Evolutionary conservation across 805 yeast species (phyloP).

Genomic region (Candida rishiriensis): DNA sequence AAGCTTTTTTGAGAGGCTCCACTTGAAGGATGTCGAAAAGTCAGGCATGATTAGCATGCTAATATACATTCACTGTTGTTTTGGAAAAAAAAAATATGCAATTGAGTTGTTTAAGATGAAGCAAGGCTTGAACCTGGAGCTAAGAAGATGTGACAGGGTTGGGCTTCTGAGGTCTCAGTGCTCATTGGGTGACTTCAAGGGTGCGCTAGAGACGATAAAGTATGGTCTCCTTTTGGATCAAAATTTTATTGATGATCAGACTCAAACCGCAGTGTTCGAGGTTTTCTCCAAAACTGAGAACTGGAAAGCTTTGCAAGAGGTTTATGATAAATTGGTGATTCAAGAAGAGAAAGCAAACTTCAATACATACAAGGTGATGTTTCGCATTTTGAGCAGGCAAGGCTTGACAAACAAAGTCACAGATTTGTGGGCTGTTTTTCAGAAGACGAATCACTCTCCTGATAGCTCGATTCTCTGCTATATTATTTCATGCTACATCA

Average conservation of each 20-base stretch:
- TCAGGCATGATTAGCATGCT: constrained; percentile 15
- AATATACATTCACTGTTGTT: constrained; percentile 18
- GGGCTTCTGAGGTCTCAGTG: constrained; percentile 16
- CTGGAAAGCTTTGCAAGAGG: constrained; percentile 52
- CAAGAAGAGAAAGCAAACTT: constrained; percentile 47
- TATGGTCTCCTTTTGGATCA: constrained; percentile 3
- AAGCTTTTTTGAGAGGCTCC: constrained; percentile 6
- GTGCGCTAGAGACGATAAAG: constrained; percentile 10
- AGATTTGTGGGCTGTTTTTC: constrained; percentile 39
- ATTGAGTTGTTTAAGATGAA: constrained; percentile 11
- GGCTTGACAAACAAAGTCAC: constrained; percentile 35
- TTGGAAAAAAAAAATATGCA: constrained; percentile 17
- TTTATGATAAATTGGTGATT: constrained; percentile 54
- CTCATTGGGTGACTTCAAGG: constrained; percentile 5
- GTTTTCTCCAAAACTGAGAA: constrained; percentile 16
- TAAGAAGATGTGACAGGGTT: constrained; percentile 15
- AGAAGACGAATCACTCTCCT: constrained; percentile 44
- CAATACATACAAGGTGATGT: constrained; percentile 54
- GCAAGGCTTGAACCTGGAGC: constrained; percentile 1
- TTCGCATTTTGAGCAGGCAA: constrained; percentile 59
- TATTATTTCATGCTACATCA: constrained; percentile 39
- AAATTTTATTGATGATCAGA: constrained; percentile 11
- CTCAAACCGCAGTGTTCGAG: constrained; percentile 14
- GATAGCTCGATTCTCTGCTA: constrained; percentile 39
- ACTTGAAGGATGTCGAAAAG: constrained; percentile 1